Percentiles rank a stretch among this genome's conserved stretches.
Evolutionary conservation across 2,329 filamentous ascomycete genomes (phyloP).

Genomic region (Apiospora pterosperma): DNA sequence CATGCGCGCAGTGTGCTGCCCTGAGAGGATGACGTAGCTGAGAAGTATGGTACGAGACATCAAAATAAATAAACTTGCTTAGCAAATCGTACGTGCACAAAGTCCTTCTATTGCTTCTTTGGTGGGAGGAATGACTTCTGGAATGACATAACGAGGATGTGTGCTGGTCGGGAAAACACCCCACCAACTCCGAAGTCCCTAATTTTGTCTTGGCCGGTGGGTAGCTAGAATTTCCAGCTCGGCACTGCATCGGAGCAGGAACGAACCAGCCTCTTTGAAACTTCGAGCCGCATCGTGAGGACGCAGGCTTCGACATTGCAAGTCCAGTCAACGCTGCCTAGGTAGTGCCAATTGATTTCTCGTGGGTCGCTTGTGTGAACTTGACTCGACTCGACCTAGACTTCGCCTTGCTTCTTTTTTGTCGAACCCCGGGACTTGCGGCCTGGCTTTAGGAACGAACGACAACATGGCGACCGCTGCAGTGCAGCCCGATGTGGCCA

Average conservation of each 20-base stretch:
- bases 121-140: background rate
- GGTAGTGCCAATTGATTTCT: background rate
- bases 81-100: no score
- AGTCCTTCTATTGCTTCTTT: background rate
- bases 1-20: background rate
- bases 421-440: background rate
- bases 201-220: background rate
- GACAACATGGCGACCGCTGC: constrained; percentile 9
- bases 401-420: no score
- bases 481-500: constrained; percentile 12
- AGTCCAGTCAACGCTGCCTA: background rate
- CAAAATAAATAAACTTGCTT: no score
- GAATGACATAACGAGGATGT: background rate
- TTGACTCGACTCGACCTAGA: background rate
- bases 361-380: background rate
- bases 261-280: background rate
- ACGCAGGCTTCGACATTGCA: background rate
- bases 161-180: background rate
- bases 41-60: no score
- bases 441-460: background rate
- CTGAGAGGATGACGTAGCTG: background rate
- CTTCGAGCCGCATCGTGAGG: background rate
- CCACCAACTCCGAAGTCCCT: background rate
- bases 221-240: background rate
- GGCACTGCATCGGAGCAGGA: background rate